Evolutionary conservation across 148 eudicot species (phyloP), one percentile per base, ranked within the genome.

Genomic region (Rheum nobile): DNA sequence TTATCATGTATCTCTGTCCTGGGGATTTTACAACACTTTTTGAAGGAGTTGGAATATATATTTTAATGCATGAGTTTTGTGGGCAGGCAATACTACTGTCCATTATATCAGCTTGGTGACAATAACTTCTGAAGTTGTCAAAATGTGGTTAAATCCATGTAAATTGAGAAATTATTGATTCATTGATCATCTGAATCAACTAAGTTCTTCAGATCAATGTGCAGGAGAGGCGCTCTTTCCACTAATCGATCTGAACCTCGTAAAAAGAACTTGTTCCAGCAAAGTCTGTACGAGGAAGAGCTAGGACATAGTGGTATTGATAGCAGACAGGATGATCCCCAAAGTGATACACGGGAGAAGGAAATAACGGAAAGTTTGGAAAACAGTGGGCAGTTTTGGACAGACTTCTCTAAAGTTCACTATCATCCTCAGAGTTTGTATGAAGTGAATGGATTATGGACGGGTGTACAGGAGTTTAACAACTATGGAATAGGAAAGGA

Each of bases 351-450:
- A 78, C 85, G 54, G 67, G 95, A 91, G 67, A 84, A 83, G 70
- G 92, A 87, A 71, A 80, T 89, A 67, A 88, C 87, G 52, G 86
- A 82, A 32, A 72, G 74, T 75, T 84, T 94, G 74, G 98, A 91
- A 79, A 88, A 85, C 70, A 87, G 73, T 65, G 97, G 89, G 73
- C 87, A 85, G 61, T 91, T 67, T 81, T 94, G 98, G 98, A 85
- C 98, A 46, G 98, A 91, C 85, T 91, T 77, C 77, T 89, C 98
- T 80, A 94, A 94, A 86, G 93, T 88, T 71, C 97, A 94, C 77
- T 91, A 86, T 82, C 98, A 94, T 83, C 97, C 97, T 26, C 91
- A 78, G 81, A 94, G 97, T 84, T 69, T 91, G 59, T 94, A 91
- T 81, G 97, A 91, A 81, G 71, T 94, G 76, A 86, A 76, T 78